These are phyloP conservation scores for Podospora sp. DNA, from an alignment of 495 filamentous ascomycete genomes.

Conservation along the genomic window DNA sequence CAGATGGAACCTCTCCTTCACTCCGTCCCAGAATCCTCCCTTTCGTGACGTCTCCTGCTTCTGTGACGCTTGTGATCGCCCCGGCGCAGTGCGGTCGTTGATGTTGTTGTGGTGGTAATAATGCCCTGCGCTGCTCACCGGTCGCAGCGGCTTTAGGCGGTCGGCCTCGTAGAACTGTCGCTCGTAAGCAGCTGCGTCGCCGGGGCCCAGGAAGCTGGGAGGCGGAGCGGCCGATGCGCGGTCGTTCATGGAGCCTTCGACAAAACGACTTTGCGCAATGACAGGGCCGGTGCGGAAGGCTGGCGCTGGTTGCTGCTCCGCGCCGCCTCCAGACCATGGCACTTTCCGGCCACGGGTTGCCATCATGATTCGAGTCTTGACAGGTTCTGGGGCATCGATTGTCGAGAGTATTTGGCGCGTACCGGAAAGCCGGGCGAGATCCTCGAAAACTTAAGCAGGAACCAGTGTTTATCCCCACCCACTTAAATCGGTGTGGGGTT, in stretches of 20 bases:
- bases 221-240: constrained; percentile 70
- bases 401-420: background rate
- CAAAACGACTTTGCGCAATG: constrained; percentile 50
- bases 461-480: background rate
- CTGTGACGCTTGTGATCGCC: background rate
- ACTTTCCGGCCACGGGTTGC: constrained; percentile 1
- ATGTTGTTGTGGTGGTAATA: constrained; percentile 4
- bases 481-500: background rate
- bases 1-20: constrained; percentile 34
- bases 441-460: background rate
- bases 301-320: constrained; percentile 4
- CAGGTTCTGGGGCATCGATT: background rate
- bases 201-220: constrained; percentile 59
- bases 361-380: background rate
- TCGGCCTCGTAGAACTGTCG: constrained; percentile 35
- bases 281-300: background rate
- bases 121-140: constrained; percentile 19
- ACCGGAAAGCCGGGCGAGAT: background rate
- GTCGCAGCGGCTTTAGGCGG: constrained; percentile 14
- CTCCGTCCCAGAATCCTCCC: constrained; percentile 38
- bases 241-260: constrained; percentile 79
- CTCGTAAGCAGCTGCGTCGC: constrained; percentile 43
- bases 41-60: constrained; percentile 14
- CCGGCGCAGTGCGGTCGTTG: constrained; percentile 7
- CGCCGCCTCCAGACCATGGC: background rate